Evolutionary conservation across 2,329 filamentous ascomycete genomes (phyloP), one percentile per base, ranked within the genome.

Genomic region (Alternaria rosae): DNA sequence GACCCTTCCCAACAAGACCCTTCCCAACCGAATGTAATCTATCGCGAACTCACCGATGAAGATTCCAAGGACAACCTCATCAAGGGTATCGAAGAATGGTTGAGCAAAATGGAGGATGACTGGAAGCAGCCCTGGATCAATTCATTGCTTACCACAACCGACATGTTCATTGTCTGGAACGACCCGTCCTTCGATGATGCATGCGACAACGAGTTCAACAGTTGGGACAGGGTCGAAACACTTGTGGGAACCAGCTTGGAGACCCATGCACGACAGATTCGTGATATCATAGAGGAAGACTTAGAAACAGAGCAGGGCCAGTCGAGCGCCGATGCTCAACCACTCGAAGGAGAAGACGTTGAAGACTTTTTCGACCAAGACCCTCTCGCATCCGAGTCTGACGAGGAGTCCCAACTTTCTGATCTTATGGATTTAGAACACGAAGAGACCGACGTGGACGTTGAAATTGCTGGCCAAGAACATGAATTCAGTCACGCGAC

Each of bases 231-330:
- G 25, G 6, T 45, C 6, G n/a, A n/a, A 5, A 42, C 25, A 21
- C 43, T 67, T 11, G 28, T 53, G 4, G 58, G 58, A 1, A 61
- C 59, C 3, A 43, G 21, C 23, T 28, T 70, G 8, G 59, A 65
- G 42, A 21, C 10, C 0, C 30, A 63, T 57, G 66, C 62, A 9
- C 41, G 32, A 28, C 10, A 7, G 28, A 59, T 54, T 45, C 54
- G 68, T 10, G 57, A 70, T 28, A 47, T 66, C 38, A 47, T 56
- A 4, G 63, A 66, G 20, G 61, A 68, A 6, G 58, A 61, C 7
- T n/a, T n/a, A n/a, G 47, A 50, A 13, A 47, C 15, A 13, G 43
- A 30, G n/a, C n/a, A n/a, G n/a, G n/a, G n/a, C n/a, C n/a, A n/a
- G n/a, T n/a, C n/a, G n/a, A n/a, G n/a, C 6, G 51, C 17, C 21